Percentiles rank a stretch among this genome's conserved stretches.
phyloP scores from a whole-genome alignment of 176 grass and related monocot genomes.

The sorghum (Sorghum bicolor) region DNA sequence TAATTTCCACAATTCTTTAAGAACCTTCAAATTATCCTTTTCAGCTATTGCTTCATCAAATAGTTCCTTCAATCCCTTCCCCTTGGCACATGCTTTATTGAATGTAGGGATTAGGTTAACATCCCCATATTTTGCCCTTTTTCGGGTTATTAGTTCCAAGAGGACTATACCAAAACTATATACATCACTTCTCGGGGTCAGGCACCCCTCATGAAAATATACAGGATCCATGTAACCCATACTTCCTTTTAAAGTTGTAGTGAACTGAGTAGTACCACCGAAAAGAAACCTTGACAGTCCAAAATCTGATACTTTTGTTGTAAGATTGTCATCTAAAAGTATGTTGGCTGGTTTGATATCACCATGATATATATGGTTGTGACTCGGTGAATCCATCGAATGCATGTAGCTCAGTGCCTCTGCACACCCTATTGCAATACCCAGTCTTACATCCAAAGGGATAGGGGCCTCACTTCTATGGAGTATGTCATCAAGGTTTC shows the following conservation, averaged over 20 bases:
- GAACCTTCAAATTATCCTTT: neutral
- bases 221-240: slow-evolving; percentile 25
- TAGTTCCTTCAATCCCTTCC: neutral
- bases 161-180: slow-evolving; percentile 30
- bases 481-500: slow-evolving; percentile 24
- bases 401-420: slow-evolving; percentile 40
- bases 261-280: slow-evolving; percentile 14
- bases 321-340: slow-evolving; percentile 7
- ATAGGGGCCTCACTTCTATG: neutral
- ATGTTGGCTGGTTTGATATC: slow-evolving; percentile 29
- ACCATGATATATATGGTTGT: slow-evolving; percentile 20
- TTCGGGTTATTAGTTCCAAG: slow-evolving; percentile 11
- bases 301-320: slow-evolving; percentile 28
- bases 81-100: neutral
- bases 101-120: slow-evolving; percentile 5
- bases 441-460: slow-evolving; percentile 23
- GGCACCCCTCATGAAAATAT: slow-evolving; percentile 12
- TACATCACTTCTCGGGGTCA: slow-evolving; percentile 16
- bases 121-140: slow-evolving; percentile 4
- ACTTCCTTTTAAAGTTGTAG: slow-evolving; percentile 13
- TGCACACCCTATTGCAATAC: slow-evolving; percentile 25
- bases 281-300: slow-evolving; percentile 31
- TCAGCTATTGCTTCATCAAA: slow-evolving; percentile 21
- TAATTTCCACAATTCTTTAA: slow-evolving; percentile 12
- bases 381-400: neutral